Conservation (phyloP, 306 rosid species). For the Rubus idaeus region DNA sequence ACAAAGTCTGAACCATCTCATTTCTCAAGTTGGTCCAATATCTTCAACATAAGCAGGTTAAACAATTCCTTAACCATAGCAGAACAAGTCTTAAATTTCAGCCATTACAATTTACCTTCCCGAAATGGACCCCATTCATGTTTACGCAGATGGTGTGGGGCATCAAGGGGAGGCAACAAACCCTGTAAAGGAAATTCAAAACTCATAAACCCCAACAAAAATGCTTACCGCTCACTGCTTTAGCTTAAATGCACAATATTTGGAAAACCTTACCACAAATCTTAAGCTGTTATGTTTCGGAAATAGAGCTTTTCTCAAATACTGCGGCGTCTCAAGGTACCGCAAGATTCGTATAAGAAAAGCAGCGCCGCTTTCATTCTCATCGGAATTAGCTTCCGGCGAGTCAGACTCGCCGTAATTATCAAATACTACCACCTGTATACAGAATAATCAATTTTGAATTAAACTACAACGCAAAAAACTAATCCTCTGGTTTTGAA, state of each 20-base stretch:
- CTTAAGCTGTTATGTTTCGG: constrained; percentile 82
- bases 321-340: constrained; percentile 97
- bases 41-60: neutral
- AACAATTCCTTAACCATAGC: neutral
- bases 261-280: constrained; percentile 63
- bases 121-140: constrained; percentile 90
- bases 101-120: constrained; percentile 53
- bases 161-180: constrained; percentile 93
- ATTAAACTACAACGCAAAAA: neutral
- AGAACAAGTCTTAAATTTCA: neutral
- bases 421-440: constrained; percentile 84
- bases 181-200: constrained; percentile 50
- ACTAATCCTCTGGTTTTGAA: too few species aligned
- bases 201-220: constrained; percentile 23
- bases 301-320: constrained; percentile 82
- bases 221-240: constrained; percentile 1
- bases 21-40: constrained; percentile 6
- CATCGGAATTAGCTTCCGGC: constrained; percentile 42
- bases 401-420: constrained; percentile 41
- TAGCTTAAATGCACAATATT: constrained; percentile 15
- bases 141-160: constrained; percentile 95
- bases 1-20: neutral
- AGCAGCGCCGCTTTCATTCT: constrained; percentile 71
- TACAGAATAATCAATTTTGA: too few species aligned
- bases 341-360: constrained; percentile 72